Evolutionary conservation across 495 filamentous ascomycete species (phyloP).

Genomic region (Xylaria telfairii): DNA sequence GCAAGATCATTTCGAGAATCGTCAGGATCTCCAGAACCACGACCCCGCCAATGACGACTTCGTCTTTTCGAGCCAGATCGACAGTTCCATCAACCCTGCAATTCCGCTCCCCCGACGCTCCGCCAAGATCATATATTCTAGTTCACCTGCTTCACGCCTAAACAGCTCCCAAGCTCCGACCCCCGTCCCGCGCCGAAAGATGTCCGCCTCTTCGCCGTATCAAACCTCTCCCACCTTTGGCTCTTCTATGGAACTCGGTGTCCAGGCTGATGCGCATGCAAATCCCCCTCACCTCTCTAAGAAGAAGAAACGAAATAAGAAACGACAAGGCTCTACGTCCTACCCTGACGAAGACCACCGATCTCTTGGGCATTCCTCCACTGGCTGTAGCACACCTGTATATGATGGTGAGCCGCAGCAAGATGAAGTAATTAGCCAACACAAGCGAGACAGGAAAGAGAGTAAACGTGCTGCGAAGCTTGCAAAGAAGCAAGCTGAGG

Average conservation of each 20-base stretch:
- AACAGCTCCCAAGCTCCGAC: neutral
- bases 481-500: constrained; percentile 36
- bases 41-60: neutral
- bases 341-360: constrained; percentile 14
- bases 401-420: constrained; percentile 1
- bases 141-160: constrained; percentile 11
- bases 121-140: neutral
- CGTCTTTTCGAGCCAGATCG: constrained; percentile 23
- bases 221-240: neutral
- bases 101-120: neutral
- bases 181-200: constrained; percentile 2
- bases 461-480: constrained; percentile 25
- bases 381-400: neutral
- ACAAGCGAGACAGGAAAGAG: constrained; percentile 13
- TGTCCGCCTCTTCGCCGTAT: neutral
- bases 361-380: neutral
- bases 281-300: constrained; percentile 2
- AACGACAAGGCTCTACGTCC: constrained; percentile 29
- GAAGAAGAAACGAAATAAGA: constrained; percentile 36
- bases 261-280: neutral
- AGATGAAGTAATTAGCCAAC: neutral
- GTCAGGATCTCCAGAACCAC: neutral
- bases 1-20: neutral
- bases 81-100: constrained; percentile 8
- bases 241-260: neutral